Base-by-base conservation (phyloP, 495 filamentous ascomycete species). In the Penicillium bialowiezense region DNA sequence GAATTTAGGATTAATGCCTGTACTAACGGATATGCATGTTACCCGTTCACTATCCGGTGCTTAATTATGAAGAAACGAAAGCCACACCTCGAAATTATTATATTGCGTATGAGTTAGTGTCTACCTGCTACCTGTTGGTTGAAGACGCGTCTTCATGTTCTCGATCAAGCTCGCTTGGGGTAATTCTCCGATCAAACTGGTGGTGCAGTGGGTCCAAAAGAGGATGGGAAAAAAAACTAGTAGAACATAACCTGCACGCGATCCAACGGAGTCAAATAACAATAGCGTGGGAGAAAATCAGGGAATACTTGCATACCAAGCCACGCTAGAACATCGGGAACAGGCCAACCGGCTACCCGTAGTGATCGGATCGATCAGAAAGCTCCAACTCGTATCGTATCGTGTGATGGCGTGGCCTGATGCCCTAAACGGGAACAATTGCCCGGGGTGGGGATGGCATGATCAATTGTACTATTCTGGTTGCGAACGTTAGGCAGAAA, bases 391-490 rank as follows among this genome's bases (percentile, higher is more conserved):
- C 2, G 20, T 8, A n/a, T 48, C 18, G 12, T 5, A 9, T 41
- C 51, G 44, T 28, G 33, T 58, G 57, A 54, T 58, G 40, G 31
- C 36, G 44, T 58, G 58, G 55, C 51, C 26, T 55, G 58, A 60
- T 51, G 24, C 13, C 13, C 28, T 12, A 19, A 38, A 33, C 26
- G 18, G 23, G 56, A 31, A 31, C 18, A 13, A 35, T 13, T 55
- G 29, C 26, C 37, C 26, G 33, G 6, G 2, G 45, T 48, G 35
- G 35, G 17, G 42, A 53, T 59, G 47, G 57, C 40, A 50, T 57
- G 57, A 60, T 60, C 34, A 33, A 6, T n/a, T 5, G 49, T 45
- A 15, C 13, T 17, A 14, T 15, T 43, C 41, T 48, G 48, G 45
- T 52, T 51, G 31, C 41, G 39, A 35, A 40, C 32, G 3, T 12